These are phyloP conservation scores for Oemleria cerasiformis DNA, from an alignment of 306 rosid genomes.

Conservation along the genomic window DNA sequence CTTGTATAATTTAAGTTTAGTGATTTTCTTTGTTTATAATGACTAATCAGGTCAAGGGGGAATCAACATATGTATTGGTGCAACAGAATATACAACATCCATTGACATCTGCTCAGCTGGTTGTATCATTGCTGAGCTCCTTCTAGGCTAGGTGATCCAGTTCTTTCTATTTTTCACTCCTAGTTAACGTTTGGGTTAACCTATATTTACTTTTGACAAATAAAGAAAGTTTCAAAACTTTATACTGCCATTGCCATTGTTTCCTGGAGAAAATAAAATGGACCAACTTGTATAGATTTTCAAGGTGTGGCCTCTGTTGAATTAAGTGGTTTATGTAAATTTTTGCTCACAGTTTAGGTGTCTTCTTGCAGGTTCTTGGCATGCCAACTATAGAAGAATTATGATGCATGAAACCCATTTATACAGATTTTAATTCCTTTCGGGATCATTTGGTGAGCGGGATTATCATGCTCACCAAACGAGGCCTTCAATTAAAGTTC, in stretches of 20 bases:
- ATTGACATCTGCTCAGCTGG: constrained; percentile 92
- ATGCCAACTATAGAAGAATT: constrained; percentile 92
- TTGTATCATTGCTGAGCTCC: constrained; percentile 92
- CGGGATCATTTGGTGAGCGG: too few species aligned
- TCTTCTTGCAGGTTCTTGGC: constrained; percentile 74
- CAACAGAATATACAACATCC: constrained; percentile 75
- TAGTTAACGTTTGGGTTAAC: constrained; percentile 5
- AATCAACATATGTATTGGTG: constrained; percentile 40
- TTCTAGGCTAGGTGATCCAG: constrained; percentile 66
- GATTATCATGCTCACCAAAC: too few species aligned
- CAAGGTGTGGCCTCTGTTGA: constrained; percentile 5
- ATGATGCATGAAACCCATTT: constrained; percentile 77
- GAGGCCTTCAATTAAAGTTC: too few species aligned
- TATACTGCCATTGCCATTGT: constrained; percentile 61
- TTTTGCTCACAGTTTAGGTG: constrained; percentile 14
- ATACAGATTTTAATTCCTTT: too few species aligned
- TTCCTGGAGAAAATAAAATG: constrained; percentile 81
- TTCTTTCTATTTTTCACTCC: neutral
- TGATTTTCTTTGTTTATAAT: too few species aligned
- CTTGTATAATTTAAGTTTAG: too few species aligned
- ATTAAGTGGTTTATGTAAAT: constrained; percentile 13
- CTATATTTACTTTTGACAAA: constrained; percentile 13
- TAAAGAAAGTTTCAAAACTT: constrained; percentile 31
- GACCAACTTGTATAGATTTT: constrained; percentile 16
- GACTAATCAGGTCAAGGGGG: too few species aligned